Evolutionary conservation across 2,329 filamentous ascomycete species (phyloP).

Genomic region (Fusarium sp.): DNA sequence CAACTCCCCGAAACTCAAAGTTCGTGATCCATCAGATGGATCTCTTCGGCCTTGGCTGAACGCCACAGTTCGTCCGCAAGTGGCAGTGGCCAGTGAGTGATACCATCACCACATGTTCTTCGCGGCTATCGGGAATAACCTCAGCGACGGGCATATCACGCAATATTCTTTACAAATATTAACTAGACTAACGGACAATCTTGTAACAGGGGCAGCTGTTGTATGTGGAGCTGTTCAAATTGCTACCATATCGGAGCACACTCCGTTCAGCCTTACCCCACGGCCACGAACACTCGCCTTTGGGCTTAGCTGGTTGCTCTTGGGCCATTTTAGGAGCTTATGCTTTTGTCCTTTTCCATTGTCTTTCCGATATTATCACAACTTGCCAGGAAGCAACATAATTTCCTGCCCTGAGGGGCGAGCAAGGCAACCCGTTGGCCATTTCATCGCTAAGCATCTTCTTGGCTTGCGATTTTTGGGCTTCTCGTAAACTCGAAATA

Average conservation of each 20-base stretch:
- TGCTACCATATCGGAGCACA: not conserved
- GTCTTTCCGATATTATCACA: not conserved
- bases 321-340: not conserved
- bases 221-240: conserved; percentile 1
- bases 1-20: conserved; percentile 33
- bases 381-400: not conserved
- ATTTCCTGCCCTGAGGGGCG: not conserved
- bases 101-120: conserved; percentile 2
- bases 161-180: conserved; percentile 6
- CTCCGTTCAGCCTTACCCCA: conserved; percentile 11
- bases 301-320: not conserved
- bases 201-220: not conserved
- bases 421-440: no score
- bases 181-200: not conserved
- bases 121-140: not conserved
- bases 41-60: not conserved
- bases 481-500: no score
- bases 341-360: not conserved
- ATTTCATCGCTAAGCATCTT: no score
- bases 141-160: not conserved
- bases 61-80: not conserved
- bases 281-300: not conserved
- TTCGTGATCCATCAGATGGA: conserved; percentile 7
- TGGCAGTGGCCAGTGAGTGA: no score
- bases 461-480: no score